Evolutionary conservation across 345 rosid genomes (phyloP).

Genomic region (Moringa oleifera): DNA sequence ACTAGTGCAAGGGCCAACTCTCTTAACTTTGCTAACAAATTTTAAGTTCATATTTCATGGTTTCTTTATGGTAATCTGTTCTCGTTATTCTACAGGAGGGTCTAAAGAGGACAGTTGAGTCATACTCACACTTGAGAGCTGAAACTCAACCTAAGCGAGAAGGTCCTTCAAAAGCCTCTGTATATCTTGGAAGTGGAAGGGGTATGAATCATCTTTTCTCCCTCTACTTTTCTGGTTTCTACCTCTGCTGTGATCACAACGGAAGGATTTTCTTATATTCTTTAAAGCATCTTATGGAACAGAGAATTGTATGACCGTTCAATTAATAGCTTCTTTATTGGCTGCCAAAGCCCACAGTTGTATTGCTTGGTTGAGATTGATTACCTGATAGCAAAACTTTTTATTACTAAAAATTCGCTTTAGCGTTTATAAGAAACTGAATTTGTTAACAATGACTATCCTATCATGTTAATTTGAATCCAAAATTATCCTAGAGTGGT

Average conservation of each 20-base stretch:
- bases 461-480: background rate
- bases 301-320: background rate
- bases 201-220: constrained; percentile 30
- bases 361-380: background rate
- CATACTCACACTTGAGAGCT: constrained; percentile 70
- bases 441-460: background rate
- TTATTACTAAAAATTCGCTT: background rate
- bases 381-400: background rate
- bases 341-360: too few species aligned
- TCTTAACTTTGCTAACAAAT: background rate
- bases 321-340: too few species aligned
- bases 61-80: constrained; percentile 12
- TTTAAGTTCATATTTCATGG: background rate
- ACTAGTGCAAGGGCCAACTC: background rate
- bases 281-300: background rate
- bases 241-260: background rate
- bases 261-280: too few species aligned
- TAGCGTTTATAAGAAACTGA: too few species aligned
- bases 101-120: constrained; percentile 64
- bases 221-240: background rate
- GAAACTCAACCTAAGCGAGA: constrained; percentile 52
- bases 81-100: constrained; percentile 62
- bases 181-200: constrained; percentile 74
- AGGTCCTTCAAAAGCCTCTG: constrained; percentile 76
- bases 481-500: background rate